Base-by-base conservation (phyloP, 305 asterid genomes). In the Fraxinus platypoda region DNA sequence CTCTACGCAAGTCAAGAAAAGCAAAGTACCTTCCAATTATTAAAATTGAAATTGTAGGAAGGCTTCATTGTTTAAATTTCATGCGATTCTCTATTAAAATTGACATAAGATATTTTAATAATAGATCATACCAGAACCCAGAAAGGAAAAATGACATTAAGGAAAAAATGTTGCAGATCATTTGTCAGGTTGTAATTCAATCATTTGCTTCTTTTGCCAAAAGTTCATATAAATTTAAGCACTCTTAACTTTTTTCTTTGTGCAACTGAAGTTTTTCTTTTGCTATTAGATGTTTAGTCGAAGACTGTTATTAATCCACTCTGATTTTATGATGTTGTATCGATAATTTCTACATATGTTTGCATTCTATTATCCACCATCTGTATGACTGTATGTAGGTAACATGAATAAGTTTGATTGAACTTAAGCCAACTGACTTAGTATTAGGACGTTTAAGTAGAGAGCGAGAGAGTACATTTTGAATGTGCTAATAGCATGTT, bases 141-240 rank as follows among this genome's bases (percentile, higher is more conserved):
- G 3, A 15, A 46, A 9, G 30, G 31, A 34, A 37, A 68, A 12
- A 34, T 25, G 6, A 25, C 25, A 17, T 11, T 2, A 68, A 59
- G 80, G 46, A 43, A 78, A 38, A 75, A n/a, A 80, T 35, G 54
- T 13, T 43, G 64, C 64, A n/a, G 64, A 52, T 52, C 64, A 52
- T 52, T 52, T 17, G 64, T 6, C 2, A n/a, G 8, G n/a, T 4
- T 0, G 21, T 17, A 4, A 52, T 49, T 2, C 59, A 13, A 13
- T 49, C 59, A 49, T 49, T 4, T 49, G 59, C 25, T 5, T 52
- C 64, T 52, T 52, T 17, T 17, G 64, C 64, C 64, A 52, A 52
- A 52, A 17, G 23, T 17, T 52, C 8, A n/a, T 52, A 52, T 17
- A n/a, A 52, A 6, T n/a, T 52, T 52, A 15, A 52, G 64, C 21